Evolutionary conservation across 371 early-diverging fungal genomes (phyloP).

Genomic region (Mortierella sp.): DNA sequence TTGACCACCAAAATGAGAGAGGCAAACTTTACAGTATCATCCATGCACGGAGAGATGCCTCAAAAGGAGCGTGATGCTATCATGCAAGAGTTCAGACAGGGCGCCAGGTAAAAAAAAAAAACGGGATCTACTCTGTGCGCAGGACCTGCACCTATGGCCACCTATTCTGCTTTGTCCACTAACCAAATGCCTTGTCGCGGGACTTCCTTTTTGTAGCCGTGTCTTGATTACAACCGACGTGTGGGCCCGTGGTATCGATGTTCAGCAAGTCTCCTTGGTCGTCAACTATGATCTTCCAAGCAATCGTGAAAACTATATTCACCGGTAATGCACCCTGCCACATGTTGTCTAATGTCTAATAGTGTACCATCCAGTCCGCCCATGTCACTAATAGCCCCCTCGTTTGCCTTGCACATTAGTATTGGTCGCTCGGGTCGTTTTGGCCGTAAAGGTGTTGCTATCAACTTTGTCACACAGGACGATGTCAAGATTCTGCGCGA

Average conservation of each 20-base stretch:
- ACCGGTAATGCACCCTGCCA: no score
- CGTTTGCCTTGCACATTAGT: conserved; percentile 29
- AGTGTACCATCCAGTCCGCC: not conserved
- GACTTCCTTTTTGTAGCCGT: conserved; percentile 63
- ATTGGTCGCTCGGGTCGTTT: conserved; percentile 98
- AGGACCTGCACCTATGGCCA: no score
- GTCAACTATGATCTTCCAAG: conserved; percentile 97
- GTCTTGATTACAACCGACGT: conserved; percentile 96
- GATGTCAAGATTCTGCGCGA: conserved; percentile 89
- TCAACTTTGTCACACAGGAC: conserved; percentile 95
- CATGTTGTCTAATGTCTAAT: not conserved
- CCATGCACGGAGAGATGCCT: conserved; percentile 99
- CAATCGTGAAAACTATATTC: conserved; percentile 94
- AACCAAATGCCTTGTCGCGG: no score
- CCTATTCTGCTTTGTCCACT: no score
- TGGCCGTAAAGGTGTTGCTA: conserved; percentile 98
- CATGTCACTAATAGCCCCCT: no score
- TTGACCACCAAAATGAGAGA: conserved; percentile 95
- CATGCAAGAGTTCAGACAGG: conserved; percentile 93
- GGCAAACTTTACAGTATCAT: conserved; percentile 95
- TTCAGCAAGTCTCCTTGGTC: conserved; percentile 97
- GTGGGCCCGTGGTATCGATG: conserved; percentile 98
- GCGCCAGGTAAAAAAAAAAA: conserved; percentile 71
- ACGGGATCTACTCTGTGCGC: no score
- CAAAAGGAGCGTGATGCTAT: conserved; percentile 92